Evolutionary conservation across 2,329 filamentous ascomycete species (phyloP).

Genomic region (Cladosporium oxysporum): DNA sequence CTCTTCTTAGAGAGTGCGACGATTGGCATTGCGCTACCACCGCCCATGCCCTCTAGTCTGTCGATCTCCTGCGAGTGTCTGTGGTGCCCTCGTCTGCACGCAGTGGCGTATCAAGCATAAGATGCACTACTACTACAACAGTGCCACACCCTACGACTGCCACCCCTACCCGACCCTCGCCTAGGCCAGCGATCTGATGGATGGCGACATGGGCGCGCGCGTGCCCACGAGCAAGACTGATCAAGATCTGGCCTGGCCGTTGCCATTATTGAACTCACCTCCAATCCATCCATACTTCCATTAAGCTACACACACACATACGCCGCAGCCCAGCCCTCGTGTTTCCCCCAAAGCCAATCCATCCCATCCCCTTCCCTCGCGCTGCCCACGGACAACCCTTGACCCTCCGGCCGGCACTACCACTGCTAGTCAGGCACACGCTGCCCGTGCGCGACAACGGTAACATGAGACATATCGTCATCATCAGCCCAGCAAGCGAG

Average conservation of each 20-base stretch:
- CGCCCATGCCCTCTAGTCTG: background rate
- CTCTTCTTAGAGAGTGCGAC: background rate
- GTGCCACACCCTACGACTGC: background rate
- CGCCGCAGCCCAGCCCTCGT: background rate
- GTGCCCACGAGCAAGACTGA: background rate
- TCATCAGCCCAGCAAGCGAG: constrained; percentile 12
- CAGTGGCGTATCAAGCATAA: background rate
- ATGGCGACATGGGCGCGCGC: background rate
- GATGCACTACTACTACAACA: background rate
- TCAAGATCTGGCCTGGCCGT: constrained; percentile 4
- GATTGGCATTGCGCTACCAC: background rate
- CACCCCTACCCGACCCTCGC: too few species aligned
- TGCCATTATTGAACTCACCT: background rate
- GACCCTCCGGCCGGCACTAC: background rate
- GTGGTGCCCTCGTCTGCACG: background rate
- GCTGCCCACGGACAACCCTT: background rate
- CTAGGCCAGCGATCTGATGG: background rate
- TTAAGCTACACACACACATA: background rate
- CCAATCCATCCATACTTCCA: background rate
- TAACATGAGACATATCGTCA: constrained; percentile 19
- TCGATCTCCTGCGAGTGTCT: background rate
- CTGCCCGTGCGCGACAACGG: constrained; percentile 14
- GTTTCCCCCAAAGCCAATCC: too few species aligned
- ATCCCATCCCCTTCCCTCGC: constrained; percentile 5
- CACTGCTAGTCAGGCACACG: constrained; percentile 16